Percentiles rank a stretch among this genome's conserved stretches.
Conservation (phyloP, 495 filamentous ascomycete genomes). For the Hypoxylon fuscum region DNA sequence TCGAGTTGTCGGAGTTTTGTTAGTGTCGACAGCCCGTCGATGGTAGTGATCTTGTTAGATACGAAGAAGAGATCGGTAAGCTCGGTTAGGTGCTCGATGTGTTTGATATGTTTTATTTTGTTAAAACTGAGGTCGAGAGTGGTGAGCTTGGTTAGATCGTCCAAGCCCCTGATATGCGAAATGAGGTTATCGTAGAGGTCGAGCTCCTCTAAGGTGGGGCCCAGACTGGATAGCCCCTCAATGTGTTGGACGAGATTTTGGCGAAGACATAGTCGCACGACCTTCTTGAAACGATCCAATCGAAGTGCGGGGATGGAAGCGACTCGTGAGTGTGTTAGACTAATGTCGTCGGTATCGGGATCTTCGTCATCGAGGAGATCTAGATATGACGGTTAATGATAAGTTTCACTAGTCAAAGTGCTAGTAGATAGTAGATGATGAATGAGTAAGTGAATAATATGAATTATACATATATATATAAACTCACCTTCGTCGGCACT, state of each 20-base stretch:
- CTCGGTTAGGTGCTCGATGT: constrained; percentile 78
- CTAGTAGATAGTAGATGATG: not conserved
- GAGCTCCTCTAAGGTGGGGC: constrained; percentile 75
- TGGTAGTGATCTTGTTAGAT: constrained; percentile 88
- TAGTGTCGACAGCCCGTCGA: constrained; percentile 84
- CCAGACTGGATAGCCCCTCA: constrained; percentile 71
- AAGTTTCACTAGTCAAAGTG: constrained; percentile 3
- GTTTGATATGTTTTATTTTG: constrained; percentile 98
- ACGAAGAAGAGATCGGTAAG: constrained; percentile 92
- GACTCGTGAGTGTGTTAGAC: constrained; percentile 86
- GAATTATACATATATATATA: too few relatives aligned
- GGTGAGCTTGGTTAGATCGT: constrained; percentile 75
- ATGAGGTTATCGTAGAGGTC: constrained; percentile 99
- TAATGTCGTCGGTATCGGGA: constrained; percentile 76
- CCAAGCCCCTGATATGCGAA: constrained; percentile 83
- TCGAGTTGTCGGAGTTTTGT: constrained; percentile 82
- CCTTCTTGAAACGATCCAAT: constrained; percentile 82
- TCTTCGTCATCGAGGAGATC: constrained; percentile 66
- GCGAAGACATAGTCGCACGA: constrained; percentile 86
- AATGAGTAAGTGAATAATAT: not conserved
- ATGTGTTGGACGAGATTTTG: constrained; percentile 89
- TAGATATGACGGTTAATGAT: constrained; percentile 36
- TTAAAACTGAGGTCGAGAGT: constrained; percentile 96
- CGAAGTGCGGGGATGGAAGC: constrained; percentile 77
- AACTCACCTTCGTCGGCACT: constrained; percentile 80